Evolutionary conservation across 352 stramenopile genomes (phyloP).

Genomic region (Phytophthora sp.): DNA sequence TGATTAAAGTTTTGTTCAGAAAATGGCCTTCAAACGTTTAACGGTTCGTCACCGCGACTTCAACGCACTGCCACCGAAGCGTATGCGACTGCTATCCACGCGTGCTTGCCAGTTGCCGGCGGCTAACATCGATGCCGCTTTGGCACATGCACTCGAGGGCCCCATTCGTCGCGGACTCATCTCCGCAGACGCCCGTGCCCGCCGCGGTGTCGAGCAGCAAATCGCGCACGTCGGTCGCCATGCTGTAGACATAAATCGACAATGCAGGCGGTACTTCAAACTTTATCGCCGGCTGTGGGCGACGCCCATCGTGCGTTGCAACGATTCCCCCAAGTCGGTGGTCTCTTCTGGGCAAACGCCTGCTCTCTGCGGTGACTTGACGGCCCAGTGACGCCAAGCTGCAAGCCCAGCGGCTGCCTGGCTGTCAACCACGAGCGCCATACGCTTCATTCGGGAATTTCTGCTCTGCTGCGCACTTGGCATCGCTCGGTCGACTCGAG

Average conservation of each 20-base stretch:
- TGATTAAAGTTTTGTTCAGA: no score
- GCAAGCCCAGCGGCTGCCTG: background rate
- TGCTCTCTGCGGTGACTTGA: background rate
- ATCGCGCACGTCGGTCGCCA: background rate
- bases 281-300: background rate
- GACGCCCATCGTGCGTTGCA: background rate
- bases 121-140: no score
- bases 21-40: no score
- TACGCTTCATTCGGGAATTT: background rate
- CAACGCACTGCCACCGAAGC: no score
- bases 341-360: background rate
- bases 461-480: background rate
- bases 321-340: background rate
- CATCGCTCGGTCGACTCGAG: no score
- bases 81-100: no score
- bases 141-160: no score
- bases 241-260: background rate
- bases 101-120: no score
- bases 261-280: background rate
- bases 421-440: background rate
- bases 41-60: no score
- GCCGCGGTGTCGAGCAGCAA: background rate
- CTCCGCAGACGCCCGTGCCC: background rate
- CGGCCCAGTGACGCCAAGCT: background rate
- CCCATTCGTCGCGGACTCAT: no score